phyloP scores from a whole-genome alignment of 1,139 yeast species.

The Magnusiomyces tetraspermus region DNA sequence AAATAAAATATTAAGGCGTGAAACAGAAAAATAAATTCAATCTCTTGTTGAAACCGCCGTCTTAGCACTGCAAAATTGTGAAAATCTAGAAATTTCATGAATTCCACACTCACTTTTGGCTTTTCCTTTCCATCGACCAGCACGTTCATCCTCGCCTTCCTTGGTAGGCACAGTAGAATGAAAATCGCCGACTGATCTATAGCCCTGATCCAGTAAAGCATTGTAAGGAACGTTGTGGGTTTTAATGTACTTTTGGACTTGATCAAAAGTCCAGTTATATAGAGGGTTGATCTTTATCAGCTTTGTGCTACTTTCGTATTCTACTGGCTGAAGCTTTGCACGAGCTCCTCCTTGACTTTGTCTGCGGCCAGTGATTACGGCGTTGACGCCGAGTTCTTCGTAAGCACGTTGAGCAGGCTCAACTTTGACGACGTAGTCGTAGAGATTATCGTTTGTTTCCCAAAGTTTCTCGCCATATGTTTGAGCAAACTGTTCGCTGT shows the following conservation, averaged over 20 bases:
- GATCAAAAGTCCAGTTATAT: conserved; percentile 69
- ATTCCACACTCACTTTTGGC: conserved; percentile 94
- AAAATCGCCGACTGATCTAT: conserved; percentile 90
- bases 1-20: too few relatives aligned
- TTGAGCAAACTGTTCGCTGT: conserved; percentile 55
- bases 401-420: conserved; percentile 90
- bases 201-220: conserved; percentile 73
- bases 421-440: conserved; percentile 82
- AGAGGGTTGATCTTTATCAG: conserved; percentile 83
- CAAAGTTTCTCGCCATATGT: conserved; percentile 70
- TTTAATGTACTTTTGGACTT: conserved; percentile 63
- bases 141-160: conserved; percentile 90
- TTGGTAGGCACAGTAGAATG: conserved; percentile 86
- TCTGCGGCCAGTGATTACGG: conserved; percentile 89
- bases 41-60: too few relatives aligned
- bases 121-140: conserved; percentile 95
- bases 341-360: conserved; percentile 85
- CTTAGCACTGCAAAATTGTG: conserved; percentile 40
- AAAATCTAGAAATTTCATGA: conserved; percentile 68
- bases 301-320: conserved; percentile 58
- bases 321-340: conserved; percentile 62
- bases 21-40: too few relatives aligned
- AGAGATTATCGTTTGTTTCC: conserved; percentile 72
- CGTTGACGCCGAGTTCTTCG: conserved; percentile 56
- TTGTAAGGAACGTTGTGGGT: conserved; percentile 74